Evolutionary conservation across 73 alveolate genomes (phyloP).

Genomic region (Tetrahymena elliotti): DNA sequence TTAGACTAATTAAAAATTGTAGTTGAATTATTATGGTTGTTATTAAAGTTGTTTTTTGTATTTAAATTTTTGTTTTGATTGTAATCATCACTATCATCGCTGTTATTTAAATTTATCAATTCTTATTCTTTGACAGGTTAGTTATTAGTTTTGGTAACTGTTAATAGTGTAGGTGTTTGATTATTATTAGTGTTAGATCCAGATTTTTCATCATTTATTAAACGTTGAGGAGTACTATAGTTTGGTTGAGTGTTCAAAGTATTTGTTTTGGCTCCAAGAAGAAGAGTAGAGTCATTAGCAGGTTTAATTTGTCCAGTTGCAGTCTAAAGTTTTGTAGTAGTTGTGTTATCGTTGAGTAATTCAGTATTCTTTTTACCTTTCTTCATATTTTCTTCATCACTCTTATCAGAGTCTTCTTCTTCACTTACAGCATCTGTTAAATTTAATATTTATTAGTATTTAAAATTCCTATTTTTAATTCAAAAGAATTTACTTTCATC

Average conservation of each 20-base stretch:
- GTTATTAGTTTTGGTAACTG: background rate
- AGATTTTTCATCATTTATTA: background rate
- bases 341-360: background rate
- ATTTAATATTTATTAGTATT: background rate
- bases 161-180: background rate
- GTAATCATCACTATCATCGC: background rate
- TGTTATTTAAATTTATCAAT: background rate
- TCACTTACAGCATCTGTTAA: constrained; percentile 1
- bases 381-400: background rate
- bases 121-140: background rate
- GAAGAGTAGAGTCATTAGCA: background rate
- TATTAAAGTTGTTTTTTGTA: background rate
- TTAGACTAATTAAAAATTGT: background rate
- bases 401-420: background rate
- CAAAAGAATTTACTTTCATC: constrained; percentile 1
- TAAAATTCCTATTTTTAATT: too few species aligned
- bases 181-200: background rate
- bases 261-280: background rate
- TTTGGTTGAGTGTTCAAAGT: background rate
- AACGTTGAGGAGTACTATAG: background rate
- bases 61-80: background rate
- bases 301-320: background rate
- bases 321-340: background rate
- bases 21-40: background rate
- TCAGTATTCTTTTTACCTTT: background rate